A percentile compares a stretch with the other conserved stretches of the same genome.
Conservation (phyloP, 148 eudicot genomes). For the Diospyros lotus region DNA sequence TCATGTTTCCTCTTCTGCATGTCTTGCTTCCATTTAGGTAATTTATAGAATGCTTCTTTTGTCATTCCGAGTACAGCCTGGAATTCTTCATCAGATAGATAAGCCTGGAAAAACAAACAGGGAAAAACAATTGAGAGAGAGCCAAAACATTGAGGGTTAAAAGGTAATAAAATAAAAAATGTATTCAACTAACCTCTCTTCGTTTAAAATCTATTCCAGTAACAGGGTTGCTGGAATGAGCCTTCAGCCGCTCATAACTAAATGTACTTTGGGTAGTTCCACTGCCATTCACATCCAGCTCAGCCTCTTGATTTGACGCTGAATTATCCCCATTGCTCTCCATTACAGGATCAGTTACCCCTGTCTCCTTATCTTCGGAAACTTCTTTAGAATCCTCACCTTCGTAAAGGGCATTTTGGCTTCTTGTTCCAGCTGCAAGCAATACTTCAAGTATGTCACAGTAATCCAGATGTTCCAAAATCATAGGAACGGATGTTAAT, state of each 20-base stretch:
- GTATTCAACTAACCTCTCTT: conserved; percentile 70
- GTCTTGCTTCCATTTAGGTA: conserved; percentile 99
- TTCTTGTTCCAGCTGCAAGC: conserved; percentile 38
- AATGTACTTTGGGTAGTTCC: conserved; percentile 63
- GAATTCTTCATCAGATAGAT: conserved; percentile 88
- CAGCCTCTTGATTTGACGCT: conserved; percentile 43
- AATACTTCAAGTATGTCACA: conserved; percentile 1
- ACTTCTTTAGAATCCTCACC: conserved; percentile 47
- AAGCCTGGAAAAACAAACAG: conserved; percentile 49
- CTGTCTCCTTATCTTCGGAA: conserved; percentile 38
- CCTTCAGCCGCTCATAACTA: conserved; percentile 69
- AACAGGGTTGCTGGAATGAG: conserved; percentile 81
- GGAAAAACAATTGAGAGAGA: background rate
- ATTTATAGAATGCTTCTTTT: conserved; percentile 74
- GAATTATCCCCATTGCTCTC: conserved; percentile 46
- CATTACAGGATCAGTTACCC: conserved; percentile 28
- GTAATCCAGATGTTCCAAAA: background rate
- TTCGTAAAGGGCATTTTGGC: conserved; percentile 38
- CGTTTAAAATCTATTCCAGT: conserved; percentile 92
- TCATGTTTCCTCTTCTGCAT: conserved; percentile 82
- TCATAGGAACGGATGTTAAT: background rate
- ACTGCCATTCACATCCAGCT: conserved; percentile 52
- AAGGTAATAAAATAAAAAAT: background rate
- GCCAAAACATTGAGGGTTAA: background rate
- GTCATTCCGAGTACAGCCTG: conserved; percentile 55